These are phyloP conservation scores for Lunularia cruciata DNA, from an alignment of 225 moss, liverwort and hornwort species.

Conservation along the genomic window DNA sequence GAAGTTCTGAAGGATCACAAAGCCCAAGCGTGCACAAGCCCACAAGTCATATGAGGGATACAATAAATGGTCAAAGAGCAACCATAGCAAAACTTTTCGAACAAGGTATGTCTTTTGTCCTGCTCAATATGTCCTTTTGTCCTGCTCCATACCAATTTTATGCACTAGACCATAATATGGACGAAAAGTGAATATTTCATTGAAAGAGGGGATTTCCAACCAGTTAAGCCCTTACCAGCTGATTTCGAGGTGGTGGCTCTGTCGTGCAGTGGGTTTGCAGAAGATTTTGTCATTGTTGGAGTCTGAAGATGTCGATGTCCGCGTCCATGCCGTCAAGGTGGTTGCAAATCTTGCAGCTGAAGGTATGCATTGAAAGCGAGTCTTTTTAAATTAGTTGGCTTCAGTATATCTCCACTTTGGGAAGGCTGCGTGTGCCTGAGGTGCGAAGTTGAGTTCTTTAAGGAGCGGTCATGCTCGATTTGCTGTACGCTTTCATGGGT, in stretches of 20 bases:
- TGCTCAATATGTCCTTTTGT: neutral
- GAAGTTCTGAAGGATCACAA: constrained; percentile 79
- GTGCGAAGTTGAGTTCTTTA: neutral
- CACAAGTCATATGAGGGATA: constrained; percentile 80
- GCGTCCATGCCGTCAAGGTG: constrained; percentile 94
- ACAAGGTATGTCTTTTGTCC: constrained; percentile 51
- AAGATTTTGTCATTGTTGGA: constrained; percentile 95
- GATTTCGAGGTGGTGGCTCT: neutral
- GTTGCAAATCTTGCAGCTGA: constrained; percentile 99
- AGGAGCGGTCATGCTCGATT: too few species aligned
- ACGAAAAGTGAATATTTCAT: too few species aligned
- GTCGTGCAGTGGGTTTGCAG: constrained; percentile 80
- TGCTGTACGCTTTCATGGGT: too few species aligned
- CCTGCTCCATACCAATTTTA: too few species aligned
- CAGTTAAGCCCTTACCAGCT: neutral
- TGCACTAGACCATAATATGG: too few species aligned
- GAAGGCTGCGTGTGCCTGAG: neutral
- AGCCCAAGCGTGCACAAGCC: constrained; percentile 71
- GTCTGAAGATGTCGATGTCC: constrained; percentile 97
- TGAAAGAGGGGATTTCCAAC: too few species aligned
- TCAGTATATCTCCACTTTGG: neutral
- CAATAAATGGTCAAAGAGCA: constrained; percentile 95
- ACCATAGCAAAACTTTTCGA: constrained; percentile 99
- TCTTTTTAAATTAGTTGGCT: neutral
- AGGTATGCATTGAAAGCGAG: constrained; percentile 43